Evolutionary conservation across 371 early-diverging fungal species (phyloP).

Genomic region (Nematocida sp.): DNA sequence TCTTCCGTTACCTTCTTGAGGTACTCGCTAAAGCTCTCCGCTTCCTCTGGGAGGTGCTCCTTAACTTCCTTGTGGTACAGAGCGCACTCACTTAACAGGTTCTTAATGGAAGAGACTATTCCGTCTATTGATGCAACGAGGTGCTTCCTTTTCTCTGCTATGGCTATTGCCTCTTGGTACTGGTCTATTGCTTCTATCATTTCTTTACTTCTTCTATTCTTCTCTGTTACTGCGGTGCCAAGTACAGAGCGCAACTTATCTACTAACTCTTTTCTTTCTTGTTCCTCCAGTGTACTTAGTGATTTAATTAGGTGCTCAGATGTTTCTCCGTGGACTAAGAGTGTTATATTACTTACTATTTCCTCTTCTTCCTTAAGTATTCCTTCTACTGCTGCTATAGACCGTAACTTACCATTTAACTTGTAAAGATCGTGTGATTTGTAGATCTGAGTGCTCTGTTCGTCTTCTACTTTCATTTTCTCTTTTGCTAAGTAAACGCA

Average conservation of each 20-base stretch:
- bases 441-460: no score
- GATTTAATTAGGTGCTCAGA: neutral
- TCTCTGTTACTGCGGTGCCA: neutral
- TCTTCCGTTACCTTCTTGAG: neutral
- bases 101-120: neutral
- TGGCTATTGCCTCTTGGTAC: neutral
- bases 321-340: neutral
- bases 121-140: neutral
- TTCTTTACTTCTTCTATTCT: neutral
- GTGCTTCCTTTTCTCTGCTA: neutral
- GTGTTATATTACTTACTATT: neutral
- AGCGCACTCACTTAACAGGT: neutral
- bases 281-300: neutral
- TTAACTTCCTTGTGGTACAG: neutral
- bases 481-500: neutral
- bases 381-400: neutral
- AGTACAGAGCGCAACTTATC: neutral
- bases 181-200: neutral
- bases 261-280: slow-evolving; percentile 4
- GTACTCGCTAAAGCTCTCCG: neutral
- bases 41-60: neutral
- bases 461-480: neutral
- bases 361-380: neutral
- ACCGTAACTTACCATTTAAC: neutral
- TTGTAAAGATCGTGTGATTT: neutral